Base-by-base conservation (phyloP, 2,329 filamentous ascomycete species). In the Penicillium sumatraense region DNA sequence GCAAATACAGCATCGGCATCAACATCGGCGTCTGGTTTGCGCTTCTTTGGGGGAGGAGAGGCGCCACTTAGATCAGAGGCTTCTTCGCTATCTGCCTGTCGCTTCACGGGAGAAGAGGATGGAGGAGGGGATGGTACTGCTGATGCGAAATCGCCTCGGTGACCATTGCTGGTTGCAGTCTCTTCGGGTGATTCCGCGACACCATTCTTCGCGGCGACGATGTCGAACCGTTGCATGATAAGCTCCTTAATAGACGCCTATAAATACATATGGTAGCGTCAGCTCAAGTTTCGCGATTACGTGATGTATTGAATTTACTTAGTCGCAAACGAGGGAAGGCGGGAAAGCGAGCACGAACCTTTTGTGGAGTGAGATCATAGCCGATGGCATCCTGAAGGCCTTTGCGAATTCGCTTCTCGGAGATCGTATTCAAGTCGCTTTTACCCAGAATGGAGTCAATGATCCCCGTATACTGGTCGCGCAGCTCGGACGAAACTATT, bases 1-100 rank as follows among this genome's bases (percentile, higher is more conserved):
- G 95, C 95, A 58, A 93, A 85, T 41, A 89, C 86, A 29, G 93
- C 95, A 74, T 99, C 95, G 27, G 90, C 88, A 61, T 96, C 91
- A 62, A 84, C 78, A 24, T 85, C 82, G 40, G 84, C 83, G 69
- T 87, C 87, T 54, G 80, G 74, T 65, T 81, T 83, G 63, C 75
- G 78, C 74, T 89, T 89, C 76, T 91, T 90, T 60, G 77, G 71
- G 4, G 78, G 79, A 6, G 75, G 72, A 4, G 70, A 66, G 48
- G 67, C 68, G 53, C 69, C 72, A 33, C 67, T 62, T 10, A 67
- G 65, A 41, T 78, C 77, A 1, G 77, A 75, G 6, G 66, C 62
- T 35, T 71, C 70, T 23, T 78, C 75, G 44, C 74, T 77, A 45
- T 76, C 70, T 10, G 71, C 71, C 35, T 77, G 73, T 26, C 73